These are phyloP conservation scores for Lipomyces yarrowii DNA, from an alignment of 1,139 yeast genomes.

Conservation along the genomic window DNA sequence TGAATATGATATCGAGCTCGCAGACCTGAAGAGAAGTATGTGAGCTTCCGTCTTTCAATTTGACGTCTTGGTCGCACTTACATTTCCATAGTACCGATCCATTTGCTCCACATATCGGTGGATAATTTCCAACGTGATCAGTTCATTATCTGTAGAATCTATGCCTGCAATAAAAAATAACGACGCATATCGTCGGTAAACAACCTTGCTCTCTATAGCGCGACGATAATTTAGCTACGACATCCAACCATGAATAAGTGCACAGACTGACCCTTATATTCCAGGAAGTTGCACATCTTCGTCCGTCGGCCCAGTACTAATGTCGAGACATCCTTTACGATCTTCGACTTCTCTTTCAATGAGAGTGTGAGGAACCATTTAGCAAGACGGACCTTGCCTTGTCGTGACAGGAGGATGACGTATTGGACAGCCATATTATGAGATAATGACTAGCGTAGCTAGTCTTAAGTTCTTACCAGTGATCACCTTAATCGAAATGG, in stretches of 20 bases:
- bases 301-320: constrained; percentile 81
- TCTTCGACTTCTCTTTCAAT: constrained; percentile 80
- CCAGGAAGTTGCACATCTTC: constrained; percentile 94
- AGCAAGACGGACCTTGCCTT: constrained; percentile 89
- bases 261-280: constrained; percentile 56
- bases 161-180: constrained; percentile 87
- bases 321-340: constrained; percentile 84
- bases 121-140: constrained; percentile 79
- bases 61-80: constrained; percentile 43
- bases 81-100: constrained; percentile 97
- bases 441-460: neutral
- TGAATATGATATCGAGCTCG: constrained; percentile 72
- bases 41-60: constrained; percentile 35
- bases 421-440: constrained; percentile 44
- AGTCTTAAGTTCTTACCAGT: neutral
- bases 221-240: constrained; percentile 2
- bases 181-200: constrained; percentile 91
- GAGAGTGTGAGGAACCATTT: constrained; percentile 89
- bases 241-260: neutral
- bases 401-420: constrained; percentile 80
- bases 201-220: constrained; percentile 68
- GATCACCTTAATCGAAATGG: neutral
- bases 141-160: constrained; percentile 82
- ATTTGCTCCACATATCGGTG: constrained; percentile 95
- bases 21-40: constrained; percentile 25